Conservation (phyloP, 805 yeast genomes). For the Starmerella floris region DNA sequence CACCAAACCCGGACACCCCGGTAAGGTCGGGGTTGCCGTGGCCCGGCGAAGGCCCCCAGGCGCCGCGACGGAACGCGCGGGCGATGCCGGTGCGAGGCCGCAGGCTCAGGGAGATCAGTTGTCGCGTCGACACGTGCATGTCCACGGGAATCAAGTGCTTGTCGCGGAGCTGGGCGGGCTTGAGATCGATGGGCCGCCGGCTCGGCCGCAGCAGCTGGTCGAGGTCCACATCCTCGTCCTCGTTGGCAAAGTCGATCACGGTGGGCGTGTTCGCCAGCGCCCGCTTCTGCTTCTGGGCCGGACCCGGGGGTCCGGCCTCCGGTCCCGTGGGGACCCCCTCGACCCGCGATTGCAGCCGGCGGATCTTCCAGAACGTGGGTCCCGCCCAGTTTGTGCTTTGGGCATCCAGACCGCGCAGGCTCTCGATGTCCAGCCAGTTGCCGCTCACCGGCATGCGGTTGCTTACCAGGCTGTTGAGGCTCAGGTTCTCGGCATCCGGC, state of each 20-base stretch:
- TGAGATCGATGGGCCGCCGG: constrained; percentile 27
- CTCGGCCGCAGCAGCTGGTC: constrained; percentile 13
- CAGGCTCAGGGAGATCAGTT: constrained; percentile 51
- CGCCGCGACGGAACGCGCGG: constrained; percentile 10
- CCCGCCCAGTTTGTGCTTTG: constrained; percentile 75
- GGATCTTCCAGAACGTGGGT: constrained; percentile 82
- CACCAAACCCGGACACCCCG: background rate
- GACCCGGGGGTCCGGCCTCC: background rate
- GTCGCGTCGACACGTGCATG: constrained; percentile 53
- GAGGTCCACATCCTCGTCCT: background rate
- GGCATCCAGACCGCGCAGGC: constrained; percentile 29
- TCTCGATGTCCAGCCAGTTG: constrained; percentile 14
- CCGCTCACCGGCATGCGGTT: constrained; percentile 14
- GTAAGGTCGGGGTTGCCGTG: background rate
- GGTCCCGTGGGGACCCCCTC: background rate
- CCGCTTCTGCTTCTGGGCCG: background rate
- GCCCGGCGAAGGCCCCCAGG: constrained; percentile 4
- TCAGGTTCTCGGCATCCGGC: background rate
- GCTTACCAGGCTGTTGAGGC: constrained; percentile 8
- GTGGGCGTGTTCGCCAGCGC: constrained; percentile 23
- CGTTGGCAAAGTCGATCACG: constrained; percentile 33
- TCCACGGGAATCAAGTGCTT: constrained; percentile 58
- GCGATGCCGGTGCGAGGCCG: constrained; percentile 38
- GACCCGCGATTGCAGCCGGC: constrained; percentile 34
- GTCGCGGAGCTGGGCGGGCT: constrained; percentile 30